Evolutionary conservation across 176 grass and related monocot genomes (phyloP).

Genomic region (Avena sativa): DNA sequence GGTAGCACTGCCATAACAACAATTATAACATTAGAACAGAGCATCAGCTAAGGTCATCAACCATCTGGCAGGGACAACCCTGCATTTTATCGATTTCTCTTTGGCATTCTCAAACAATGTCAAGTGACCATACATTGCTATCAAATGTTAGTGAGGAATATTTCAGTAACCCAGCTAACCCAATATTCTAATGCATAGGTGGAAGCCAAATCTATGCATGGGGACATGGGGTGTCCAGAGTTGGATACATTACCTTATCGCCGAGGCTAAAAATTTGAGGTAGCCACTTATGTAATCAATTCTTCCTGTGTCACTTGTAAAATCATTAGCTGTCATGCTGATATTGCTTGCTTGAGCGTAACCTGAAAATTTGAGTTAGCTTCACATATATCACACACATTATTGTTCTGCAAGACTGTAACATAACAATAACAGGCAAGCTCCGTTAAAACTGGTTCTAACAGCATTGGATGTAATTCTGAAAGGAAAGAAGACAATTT

Average conservation of each 20-base stretch:
- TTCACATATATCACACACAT: not conserved
- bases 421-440: not conserved
- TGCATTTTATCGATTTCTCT: not conserved
- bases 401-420: not conserved
- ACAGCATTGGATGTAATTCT: not conserved
- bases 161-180: not conserved
- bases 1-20: not conserved
- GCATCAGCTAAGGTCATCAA: constrained; percentile 6
- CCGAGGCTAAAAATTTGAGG: constrained; percentile 57
- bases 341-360: constrained; percentile 52
- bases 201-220: constrained; percentile 8
- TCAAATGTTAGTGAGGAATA: not conserved
- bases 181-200: not conserved
- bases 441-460: not conserved
- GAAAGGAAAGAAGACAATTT: not conserved
- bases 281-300: constrained; percentile 53
- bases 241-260: constrained; percentile 55
- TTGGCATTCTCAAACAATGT: not conserved
- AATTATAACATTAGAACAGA: not conserved
- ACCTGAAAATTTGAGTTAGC: constrained; percentile 48
- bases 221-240: not conserved
- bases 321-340: constrained; percentile 46
- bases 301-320: constrained; percentile 51
- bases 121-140: not conserved
- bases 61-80: not conserved